A percentile compares a stretch with the other conserved stretches of the same genome.
Evolutionary conservation across 2,329 filamentous ascomycete genomes (phyloP).

Genomic region (Penicillium sumatraense): DNA sequence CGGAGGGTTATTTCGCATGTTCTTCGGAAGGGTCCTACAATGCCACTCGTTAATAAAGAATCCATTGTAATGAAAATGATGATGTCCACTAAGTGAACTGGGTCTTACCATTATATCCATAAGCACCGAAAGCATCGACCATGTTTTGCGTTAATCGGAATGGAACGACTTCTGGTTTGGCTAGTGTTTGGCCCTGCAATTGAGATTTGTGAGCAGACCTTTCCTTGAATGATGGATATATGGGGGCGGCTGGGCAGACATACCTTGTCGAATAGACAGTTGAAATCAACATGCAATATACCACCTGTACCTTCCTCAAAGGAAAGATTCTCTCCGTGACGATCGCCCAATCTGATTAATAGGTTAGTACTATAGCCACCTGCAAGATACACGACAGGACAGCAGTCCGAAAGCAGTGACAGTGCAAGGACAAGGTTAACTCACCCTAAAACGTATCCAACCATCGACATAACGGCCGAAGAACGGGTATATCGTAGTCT

Average conservation of each 20-base stretch:
- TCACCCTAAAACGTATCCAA: slow-evolving; percentile 83
- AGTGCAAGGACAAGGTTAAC: slow-evolving; percentile 11
- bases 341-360: slow-evolving; percentile 73
- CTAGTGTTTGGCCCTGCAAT: slow-evolving; percentile 76
- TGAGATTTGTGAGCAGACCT: slow-evolving; percentile 10
- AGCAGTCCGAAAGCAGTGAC: no score
- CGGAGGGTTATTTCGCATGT: slow-evolving; percentile 86
- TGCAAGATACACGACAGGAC: no score
- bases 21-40: slow-evolving; percentile 80
- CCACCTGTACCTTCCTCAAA: slow-evolving; percentile 93
- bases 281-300: slow-evolving; percentile 98
- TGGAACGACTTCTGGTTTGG: slow-evolving; percentile 90
- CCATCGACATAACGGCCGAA: slow-evolving; percentile 99
- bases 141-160: slow-evolving; percentile 99
- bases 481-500: slow-evolving; percentile 89
- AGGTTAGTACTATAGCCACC: no score
- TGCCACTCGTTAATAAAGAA: no score
- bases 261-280: slow-evolving; percentile 94
- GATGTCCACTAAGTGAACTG: no score
- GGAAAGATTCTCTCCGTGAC: slow-evolving; percentile 95
- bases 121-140: slow-evolving; percentile 94
- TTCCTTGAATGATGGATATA: not conserved
- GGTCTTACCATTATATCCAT: slow-evolving; percentile 74
- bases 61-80: no score
- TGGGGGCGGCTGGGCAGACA: not conserved